phyloP scores from a whole-genome alignment of 2,329 filamentous ascomycete genomes.

The Xylariales sp. region DNA sequence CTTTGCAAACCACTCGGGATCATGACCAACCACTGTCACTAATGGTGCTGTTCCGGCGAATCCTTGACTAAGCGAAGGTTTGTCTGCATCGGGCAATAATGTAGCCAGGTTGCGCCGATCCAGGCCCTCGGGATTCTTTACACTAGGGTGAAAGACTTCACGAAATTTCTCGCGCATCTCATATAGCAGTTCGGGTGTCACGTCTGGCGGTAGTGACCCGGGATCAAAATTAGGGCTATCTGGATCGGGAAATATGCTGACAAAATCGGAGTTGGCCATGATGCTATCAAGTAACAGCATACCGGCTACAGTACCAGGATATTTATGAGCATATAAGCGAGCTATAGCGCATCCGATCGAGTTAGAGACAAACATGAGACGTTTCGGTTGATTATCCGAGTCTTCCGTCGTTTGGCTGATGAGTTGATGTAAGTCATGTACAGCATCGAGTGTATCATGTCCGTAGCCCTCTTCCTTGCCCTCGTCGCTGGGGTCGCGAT shows the following conservation, averaged over 20 bases:
- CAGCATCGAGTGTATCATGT: constrained; percentile 59
- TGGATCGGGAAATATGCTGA: constrained; percentile 66
- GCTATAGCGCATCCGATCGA: constrained; percentile 65
- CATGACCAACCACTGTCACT: constrained; percentile 65
- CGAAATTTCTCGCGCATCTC: constrained; percentile 52
- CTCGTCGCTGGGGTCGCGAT: constrained; percentile 60
- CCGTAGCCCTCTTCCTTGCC: constrained; percentile 58
- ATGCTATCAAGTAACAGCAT: constrained; percentile 67
- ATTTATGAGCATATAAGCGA: constrained; percentile 61
- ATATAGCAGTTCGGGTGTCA: constrained; percentile 51
- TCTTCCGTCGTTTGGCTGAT: constrained; percentile 29
- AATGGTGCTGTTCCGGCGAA: constrained; percentile 52
- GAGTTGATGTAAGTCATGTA: constrained; percentile 59
- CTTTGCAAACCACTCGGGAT: constrained; percentile 62
- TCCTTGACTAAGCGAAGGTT: constrained; percentile 55
- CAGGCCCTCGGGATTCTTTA: constrained; percentile 62
- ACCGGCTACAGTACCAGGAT: constrained; percentile 58
- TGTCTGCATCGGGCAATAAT: constrained; percentile 58
- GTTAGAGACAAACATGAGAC: constrained; percentile 62
- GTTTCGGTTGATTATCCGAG: constrained; percentile 40
- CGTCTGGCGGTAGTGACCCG: constrained; percentile 53
- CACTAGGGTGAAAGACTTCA: constrained; percentile 60
- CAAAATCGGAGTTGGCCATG: constrained; percentile 67
- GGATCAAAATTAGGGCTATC: constrained; percentile 59
- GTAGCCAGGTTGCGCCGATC: constrained; percentile 57